Percentiles rank a stretch among this genome's conserved stretches.
These are phyloP conservation scores for Psilocybe tampanensis DNA, from an alignment of 768 basidiomycete genomes.

Conservation along the genomic window DNA sequence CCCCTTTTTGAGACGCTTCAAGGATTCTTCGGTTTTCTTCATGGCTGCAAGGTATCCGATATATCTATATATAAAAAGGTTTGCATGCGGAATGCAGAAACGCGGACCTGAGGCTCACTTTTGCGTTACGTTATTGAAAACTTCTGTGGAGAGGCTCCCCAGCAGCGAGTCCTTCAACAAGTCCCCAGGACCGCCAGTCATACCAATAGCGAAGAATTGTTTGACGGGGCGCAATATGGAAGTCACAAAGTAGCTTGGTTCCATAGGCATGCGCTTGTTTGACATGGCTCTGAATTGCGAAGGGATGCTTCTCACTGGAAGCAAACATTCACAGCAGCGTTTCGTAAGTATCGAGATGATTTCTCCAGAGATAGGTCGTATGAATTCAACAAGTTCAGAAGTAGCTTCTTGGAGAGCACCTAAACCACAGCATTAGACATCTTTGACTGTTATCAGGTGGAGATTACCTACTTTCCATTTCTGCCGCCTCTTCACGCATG, in stretches of 20 bases:
- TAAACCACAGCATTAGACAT: slow-evolving; percentile 22
- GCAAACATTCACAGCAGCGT: slow-evolving; percentile 84
- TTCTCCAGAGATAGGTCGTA: slow-evolving; percentile 62
- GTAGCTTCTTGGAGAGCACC: slow-evolving; percentile 62
- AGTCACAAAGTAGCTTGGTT: slow-evolving; percentile 86
- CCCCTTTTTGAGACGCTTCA: slow-evolving; percentile 85
- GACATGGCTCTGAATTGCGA: slow-evolving; percentile 89
- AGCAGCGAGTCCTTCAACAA: slow-evolving; percentile 58
- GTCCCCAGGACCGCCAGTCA: slow-evolving; percentile 59
- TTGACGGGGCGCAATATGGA: slow-evolving; percentile 81
- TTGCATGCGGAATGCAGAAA: background rate
- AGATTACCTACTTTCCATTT: slow-evolving; percentile 53
- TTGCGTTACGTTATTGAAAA: slow-evolving; percentile 74
- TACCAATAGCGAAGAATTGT: slow-evolving; percentile 67
- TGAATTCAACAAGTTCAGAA: slow-evolving; percentile 46
- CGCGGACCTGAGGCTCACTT: slow-evolving; percentile 39
- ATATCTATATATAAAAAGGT: slow-evolving; percentile 58
- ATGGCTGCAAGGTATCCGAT: slow-evolving; percentile 77
- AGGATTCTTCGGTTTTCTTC: slow-evolving; percentile 91
- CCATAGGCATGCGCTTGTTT: slow-evolving; percentile 67
- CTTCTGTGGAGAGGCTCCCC: slow-evolving; percentile 52
- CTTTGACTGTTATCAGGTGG: background rate
- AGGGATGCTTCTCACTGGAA: slow-evolving; percentile 85
- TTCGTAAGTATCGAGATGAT: slow-evolving; percentile 72
- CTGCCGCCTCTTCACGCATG: slow-evolving; percentile 30